A percentile compares a stretch with the other conserved stretches of the same genome.
Evolutionary conservation across 2,329 filamentous ascomycete genomes (phyloP).

Genomic region (Monilinia vaccinii-corymbosi): DNA sequence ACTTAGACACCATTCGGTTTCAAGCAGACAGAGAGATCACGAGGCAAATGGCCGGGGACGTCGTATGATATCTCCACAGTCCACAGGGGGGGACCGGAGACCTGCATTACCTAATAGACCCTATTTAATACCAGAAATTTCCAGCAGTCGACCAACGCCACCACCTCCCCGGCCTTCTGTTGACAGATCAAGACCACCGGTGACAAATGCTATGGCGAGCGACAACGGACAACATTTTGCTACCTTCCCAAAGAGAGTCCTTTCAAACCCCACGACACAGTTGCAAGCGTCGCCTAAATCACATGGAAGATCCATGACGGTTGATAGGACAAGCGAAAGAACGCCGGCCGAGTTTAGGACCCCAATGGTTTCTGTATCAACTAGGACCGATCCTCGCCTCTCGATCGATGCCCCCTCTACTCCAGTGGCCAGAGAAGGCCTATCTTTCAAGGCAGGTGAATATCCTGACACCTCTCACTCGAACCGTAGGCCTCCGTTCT

Average conservation of each 20-base stretch:
- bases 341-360: slow-evolving; percentile 33
- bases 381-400: slow-evolving; percentile 12
- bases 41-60: slow-evolving; percentile 35
- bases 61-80: slow-evolving; percentile 33
- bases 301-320: slow-evolving; percentile 42
- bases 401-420: slow-evolving; percentile 13
- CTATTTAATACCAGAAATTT: slow-evolving; percentile 20
- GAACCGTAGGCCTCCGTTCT: slow-evolving; percentile 73
- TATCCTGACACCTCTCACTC: slow-evolving; percentile 80
- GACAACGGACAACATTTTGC: slow-evolving; percentile 12
- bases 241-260: slow-evolving; percentile 36
- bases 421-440: slow-evolving; percentile 13
- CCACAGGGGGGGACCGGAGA: slow-evolving; percentile 34
- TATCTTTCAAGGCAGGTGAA: slow-evolving; percentile 32
- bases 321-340: slow-evolving; percentile 37
- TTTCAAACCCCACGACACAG: slow-evolving; percentile 39
- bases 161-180: slow-evolving; percentile 23
- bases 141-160: slow-evolving; percentile 23
- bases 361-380: slow-evolving; percentile 18
- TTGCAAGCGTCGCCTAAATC: slow-evolving; percentile 35
- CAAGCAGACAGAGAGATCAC: slow-evolving; percentile 35
- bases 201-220: slow-evolving; percentile 9
- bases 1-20: slow-evolving; percentile 42
- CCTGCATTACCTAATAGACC: slow-evolving; percentile 44
- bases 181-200: slow-evolving; percentile 20